Conservation (phyloP, 2,329 filamentous ascomycete genomes). For the Nectriaceae sp. region DNA sequence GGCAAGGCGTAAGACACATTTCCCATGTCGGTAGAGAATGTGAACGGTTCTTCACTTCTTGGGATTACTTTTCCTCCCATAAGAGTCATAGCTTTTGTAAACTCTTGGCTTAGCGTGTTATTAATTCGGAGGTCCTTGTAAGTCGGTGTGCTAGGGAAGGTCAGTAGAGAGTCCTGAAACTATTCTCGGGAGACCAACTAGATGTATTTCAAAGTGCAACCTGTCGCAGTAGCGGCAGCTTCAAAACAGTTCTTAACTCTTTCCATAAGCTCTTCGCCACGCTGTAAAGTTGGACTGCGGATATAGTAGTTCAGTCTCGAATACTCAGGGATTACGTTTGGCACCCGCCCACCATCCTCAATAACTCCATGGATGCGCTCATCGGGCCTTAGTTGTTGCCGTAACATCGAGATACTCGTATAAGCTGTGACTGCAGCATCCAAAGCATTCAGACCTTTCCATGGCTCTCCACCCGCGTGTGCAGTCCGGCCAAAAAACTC, state of each 20-base stretch:
- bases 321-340: slow-evolving; percentile 43
- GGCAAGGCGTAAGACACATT: slow-evolving; percentile 51
- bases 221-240: slow-evolving; percentile 36
- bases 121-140: slow-evolving; percentile 51
- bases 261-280: slow-evolving; percentile 27
- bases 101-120: slow-evolving; percentile 44
- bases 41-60: slow-evolving; percentile 37
- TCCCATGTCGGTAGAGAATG: slow-evolving; percentile 51
- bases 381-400: slow-evolving; percentile 40
- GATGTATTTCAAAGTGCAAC: slow-evolving; percentile 37
- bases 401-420: slow-evolving; percentile 36
- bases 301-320: slow-evolving; percentile 43
- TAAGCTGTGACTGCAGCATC: slow-evolving; percentile 40
- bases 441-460: slow-evolving; percentile 40
- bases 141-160: slow-evolving; percentile 29
- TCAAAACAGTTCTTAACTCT: slow-evolving; percentile 40
- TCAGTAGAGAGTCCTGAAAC: not conserved
- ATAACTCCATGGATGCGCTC: slow-evolving; percentile 41
- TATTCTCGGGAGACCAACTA: slow-evolving; percentile 25
- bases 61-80: slow-evolving; percentile 39
- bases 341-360: slow-evolving; percentile 35
- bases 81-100: slow-evolving; percentile 44
- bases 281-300: slow-evolving; percentile 34
- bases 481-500: slow-evolving; percentile 36
- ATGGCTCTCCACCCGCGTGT: slow-evolving; percentile 39